phyloP scores from a whole-genome alignment of 2,329 filamentous ascomycete species.

The Hymenoscyphus repandus region DNA sequence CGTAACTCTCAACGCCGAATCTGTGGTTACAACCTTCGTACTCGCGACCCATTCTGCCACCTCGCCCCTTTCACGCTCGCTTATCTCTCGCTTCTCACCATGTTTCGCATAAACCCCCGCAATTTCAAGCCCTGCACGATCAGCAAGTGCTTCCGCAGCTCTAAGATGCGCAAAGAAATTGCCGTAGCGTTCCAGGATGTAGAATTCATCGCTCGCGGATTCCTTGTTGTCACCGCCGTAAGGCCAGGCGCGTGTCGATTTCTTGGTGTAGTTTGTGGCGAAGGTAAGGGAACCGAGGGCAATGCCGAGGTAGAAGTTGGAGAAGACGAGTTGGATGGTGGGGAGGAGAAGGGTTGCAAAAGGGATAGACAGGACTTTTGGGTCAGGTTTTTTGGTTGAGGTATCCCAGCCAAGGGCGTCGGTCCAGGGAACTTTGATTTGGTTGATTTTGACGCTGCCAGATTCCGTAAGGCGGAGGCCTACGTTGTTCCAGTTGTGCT shows the following conservation, averaged over 20 bases:
- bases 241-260: slow-evolving; percentile 56
- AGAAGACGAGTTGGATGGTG: slow-evolving; percentile 61
- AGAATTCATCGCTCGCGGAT: slow-evolving; percentile 56
- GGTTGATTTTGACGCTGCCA: slow-evolving; percentile 54
- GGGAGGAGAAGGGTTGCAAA: slow-evolving; percentile 56
- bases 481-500: slow-evolving; percentile 60
- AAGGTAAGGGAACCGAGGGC: slow-evolving; percentile 51
- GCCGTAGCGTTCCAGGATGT: slow-evolving; percentile 59
- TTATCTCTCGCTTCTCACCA: slow-evolving; percentile 39
- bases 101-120: slow-evolving; percentile 42
- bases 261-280: slow-evolving; percentile 51
- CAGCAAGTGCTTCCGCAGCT: slow-evolving; percentile 53
- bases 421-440: slow-evolving; percentile 51
- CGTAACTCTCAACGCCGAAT: slow-evolving; percentile 53
- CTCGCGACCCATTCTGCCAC: slow-evolving; percentile 58
- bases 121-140: slow-evolving; percentile 47
- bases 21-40: slow-evolving; percentile 57
- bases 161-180: slow-evolving; percentile 58
- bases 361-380: slow-evolving; percentile 44
- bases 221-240: slow-evolving; percentile 57
- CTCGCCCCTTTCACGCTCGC: slow-evolving; percentile 49
- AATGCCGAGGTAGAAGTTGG: slow-evolving; percentile 62
- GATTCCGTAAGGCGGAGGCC: slow-evolving; percentile 60
- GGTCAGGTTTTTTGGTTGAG: slow-evolving; percentile 43
- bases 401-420: slow-evolving; percentile 59